Conservation (phyloP, 495 filamentous ascomycete species). For the Penicillium waksmanii region DNA sequence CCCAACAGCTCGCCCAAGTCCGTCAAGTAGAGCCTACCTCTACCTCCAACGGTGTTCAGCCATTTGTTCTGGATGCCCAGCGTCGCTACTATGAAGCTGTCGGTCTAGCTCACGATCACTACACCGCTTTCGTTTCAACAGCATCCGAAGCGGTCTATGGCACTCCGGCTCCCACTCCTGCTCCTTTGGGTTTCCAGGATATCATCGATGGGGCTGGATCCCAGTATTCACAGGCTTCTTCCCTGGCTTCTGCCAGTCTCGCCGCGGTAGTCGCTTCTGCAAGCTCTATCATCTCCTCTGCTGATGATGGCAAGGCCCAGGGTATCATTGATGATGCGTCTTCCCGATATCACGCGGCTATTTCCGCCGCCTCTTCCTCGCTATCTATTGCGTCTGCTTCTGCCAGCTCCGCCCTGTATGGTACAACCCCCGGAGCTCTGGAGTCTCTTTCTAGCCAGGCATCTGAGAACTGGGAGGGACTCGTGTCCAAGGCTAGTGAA, state of each 20-base stretch:
- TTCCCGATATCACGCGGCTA: constrained; percentile 49
- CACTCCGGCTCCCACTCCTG: constrained; percentile 49
- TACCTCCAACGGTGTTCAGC: constrained; percentile 56
- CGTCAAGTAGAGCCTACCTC: constrained; percentile 62
- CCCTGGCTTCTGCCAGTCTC: constrained; percentile 54
- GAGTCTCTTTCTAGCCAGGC: constrained; percentile 56
- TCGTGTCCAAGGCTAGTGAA: constrained; percentile 68
- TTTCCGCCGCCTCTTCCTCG: constrained; percentile 51
- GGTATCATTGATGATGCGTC: constrained; percentile 51
- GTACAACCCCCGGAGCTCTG: constrained; percentile 45
- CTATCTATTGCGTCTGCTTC: constrained; percentile 60
- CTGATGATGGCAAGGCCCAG: constrained; percentile 43
- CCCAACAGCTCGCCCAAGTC: constrained; percentile 63
- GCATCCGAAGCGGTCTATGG: constrained; percentile 63
- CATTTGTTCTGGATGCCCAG: constrained; percentile 62
- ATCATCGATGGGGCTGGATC: constrained; percentile 50
- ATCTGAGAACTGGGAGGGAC: constrained; percentile 65
- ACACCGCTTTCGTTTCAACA: constrained; percentile 70
- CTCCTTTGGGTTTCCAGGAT: constrained; percentile 33
- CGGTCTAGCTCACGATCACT: constrained; percentile 76
- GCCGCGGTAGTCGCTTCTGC: constrained; percentile 49
- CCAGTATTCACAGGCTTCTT: constrained; percentile 50
- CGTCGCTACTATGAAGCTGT: constrained; percentile 77
- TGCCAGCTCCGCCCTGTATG: constrained; percentile 46
- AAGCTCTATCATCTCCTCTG: constrained; percentile 47